Evolutionary conservation across 2,329 filamentous ascomycete genomes (phyloP), one percentile per base, ranked within the genome.

Genomic region (Aspergillus pseudoglaucus): DNA sequence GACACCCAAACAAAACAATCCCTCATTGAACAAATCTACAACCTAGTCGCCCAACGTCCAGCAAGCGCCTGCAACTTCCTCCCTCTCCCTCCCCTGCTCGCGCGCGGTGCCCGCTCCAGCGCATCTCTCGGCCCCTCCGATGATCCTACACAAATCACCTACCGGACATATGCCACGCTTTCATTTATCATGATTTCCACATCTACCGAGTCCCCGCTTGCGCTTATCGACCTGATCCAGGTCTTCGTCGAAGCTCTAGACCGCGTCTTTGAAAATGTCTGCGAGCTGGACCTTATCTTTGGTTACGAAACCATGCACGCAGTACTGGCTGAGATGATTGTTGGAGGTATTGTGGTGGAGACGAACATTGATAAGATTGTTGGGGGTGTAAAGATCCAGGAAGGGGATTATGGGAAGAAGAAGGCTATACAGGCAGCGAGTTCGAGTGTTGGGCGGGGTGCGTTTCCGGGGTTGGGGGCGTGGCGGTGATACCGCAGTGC

Each of bases 141-240:
- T 71, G 86, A 90, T 9, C 93, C 93, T 8, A 93, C 90, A 5
- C 87, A 97, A 51, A 90, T 98, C 41, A 97, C 93, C 7, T 98
- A 98, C 77, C 89, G 93, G 49, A 88, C 95, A 77, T 98, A 97
- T 66, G 93, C 93, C 8, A 98, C 93, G 0, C 85, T 98, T 52
- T 97, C 94, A 74, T 98, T 98, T 75, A 98, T 98, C 70, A 78
- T 98, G 66, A 98, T 98, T 63, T 93, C 87, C 32, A 98, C 94
- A 4, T 89, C 90, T 4, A 96, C 93, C 50, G 93, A 98, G 71
- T 95, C 89, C 1, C 93, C 93, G 0, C 84, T 98, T 3, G 93
- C 93, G 1, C 79, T 98, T 20, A 90, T 98, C 53, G 93, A 98
- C 69, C 75, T 98, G 47, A 97, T 98, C 56, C 93, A 98, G 71